Conservation (phyloP, 805 yeast species). For the Saccharomycopsis capsularis region DNA sequence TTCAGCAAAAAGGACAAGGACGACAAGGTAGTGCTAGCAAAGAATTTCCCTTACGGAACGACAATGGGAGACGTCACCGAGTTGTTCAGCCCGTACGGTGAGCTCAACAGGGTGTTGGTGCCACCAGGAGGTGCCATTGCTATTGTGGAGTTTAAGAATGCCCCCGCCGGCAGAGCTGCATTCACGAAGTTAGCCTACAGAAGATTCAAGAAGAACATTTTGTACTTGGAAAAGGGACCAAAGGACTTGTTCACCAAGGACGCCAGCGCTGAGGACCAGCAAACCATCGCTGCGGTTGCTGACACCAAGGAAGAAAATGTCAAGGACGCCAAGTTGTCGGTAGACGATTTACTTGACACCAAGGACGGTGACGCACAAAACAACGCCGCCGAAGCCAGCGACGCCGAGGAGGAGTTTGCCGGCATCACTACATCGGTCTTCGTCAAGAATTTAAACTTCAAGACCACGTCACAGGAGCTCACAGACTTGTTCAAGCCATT, state of each 20-base stretch:
- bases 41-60: conserved; percentile 89
- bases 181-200: conserved; percentile 82
- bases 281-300: conserved; percentile 30
- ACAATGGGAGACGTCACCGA: conserved; percentile 74
- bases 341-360: conserved; percentile 38
- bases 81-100: conserved; percentile 73
- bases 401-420: conserved; percentile 36
- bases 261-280: conserved; percentile 30
- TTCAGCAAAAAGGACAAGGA: conserved; percentile 66
- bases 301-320: conserved; percentile 20
- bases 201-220: conserved; percentile 77
- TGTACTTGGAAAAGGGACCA: conserved; percentile 94
- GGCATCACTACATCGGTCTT: conserved; percentile 86
- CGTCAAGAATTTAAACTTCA: conserved; percentile 85
- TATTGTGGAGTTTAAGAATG: conserved; percentile 78
- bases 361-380: conserved; percentile 26
- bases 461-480: conserved; percentile 57
- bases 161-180: conserved; percentile 81
- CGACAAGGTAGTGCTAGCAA: conserved; percentile 73
- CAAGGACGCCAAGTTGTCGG: conserved; percentile 40
- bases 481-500: conserved; percentile 57
- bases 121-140: conserved; percentile 98
- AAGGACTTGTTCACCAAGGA: conserved; percentile 59
- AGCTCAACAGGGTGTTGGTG: conserved; percentile 71
- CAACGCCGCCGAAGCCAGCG: conserved; percentile 24